Conservation (phyloP, 2,329 filamentous ascomycete species). For the Trichoderma arundinaceum region DNA sequence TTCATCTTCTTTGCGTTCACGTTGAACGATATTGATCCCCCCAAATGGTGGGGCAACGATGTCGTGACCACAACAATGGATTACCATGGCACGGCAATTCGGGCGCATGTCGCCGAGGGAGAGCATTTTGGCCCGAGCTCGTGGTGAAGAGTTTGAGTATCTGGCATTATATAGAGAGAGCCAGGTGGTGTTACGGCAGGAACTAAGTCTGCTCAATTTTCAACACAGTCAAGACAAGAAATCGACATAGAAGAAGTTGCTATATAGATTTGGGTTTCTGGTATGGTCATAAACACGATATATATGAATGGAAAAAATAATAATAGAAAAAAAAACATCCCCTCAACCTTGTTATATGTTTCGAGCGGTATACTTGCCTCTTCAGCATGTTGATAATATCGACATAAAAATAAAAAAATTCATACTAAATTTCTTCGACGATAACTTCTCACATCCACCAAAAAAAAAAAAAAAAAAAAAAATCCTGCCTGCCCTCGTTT, state of each 20-base stretch:
- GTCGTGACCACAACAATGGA: constrained; percentile 67
- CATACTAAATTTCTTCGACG: background rate
- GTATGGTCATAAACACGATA: background rate
- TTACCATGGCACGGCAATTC: constrained; percentile 62
- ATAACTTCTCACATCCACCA: background rate
- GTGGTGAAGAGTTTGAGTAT: constrained; percentile 50
- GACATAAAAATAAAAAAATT: background rate
- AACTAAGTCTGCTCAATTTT: too few relatives aligned
- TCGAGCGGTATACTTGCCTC: background rate
- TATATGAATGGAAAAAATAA: background rate
- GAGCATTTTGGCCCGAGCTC: constrained; percentile 65
- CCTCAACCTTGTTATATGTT: background rate
- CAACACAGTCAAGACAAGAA: background rate
- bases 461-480: constrained; percentile 2
- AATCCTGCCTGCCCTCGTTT: background rate
- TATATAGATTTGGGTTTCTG: background rate
- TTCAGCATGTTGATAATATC: background rate
- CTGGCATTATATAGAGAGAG: background rate
- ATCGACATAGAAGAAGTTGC: background rate
- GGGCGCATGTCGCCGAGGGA: constrained; percentile 57
- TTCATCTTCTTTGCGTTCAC: constrained; percentile 74
- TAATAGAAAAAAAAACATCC: background rate
- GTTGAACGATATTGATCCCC: constrained; percentile 64
- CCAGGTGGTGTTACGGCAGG: too few relatives aligned
- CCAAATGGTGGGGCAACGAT: constrained; percentile 72